Conservation (phyloP, 2,329 filamentous ascomycete genomes). For the Cladophialophora carrionii region DNA sequence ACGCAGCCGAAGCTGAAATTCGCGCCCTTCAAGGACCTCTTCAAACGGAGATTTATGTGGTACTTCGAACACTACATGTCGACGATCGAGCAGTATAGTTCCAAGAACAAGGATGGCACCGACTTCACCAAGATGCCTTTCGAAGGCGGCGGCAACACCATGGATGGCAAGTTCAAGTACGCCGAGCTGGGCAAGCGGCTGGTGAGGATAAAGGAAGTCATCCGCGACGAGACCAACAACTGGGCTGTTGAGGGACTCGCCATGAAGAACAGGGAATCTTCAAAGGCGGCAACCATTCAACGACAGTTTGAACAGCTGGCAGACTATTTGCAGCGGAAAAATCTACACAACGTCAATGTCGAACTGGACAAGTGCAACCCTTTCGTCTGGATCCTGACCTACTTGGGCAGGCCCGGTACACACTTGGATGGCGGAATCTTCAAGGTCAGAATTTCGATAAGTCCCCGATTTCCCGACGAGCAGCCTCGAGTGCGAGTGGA, state of each 20-base stretch:
- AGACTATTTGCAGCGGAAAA: slow-evolving; percentile 71
- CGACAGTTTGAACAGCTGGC: slow-evolving; percentile 83
- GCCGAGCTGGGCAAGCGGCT: slow-evolving; percentile 71
- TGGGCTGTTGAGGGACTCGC: slow-evolving; percentile 73
- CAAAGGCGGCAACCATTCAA: slow-evolving; percentile 78
- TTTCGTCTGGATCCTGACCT: slow-evolving; percentile 84
- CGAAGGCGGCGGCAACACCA: slow-evolving; percentile 73
- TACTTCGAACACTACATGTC: slow-evolving; percentile 87
- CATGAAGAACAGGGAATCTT: slow-evolving; percentile 66
- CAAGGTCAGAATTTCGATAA: slow-evolving; percentile 76
- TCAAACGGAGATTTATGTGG: slow-evolving; percentile 92
- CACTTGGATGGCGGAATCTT: slow-evolving; percentile 92
- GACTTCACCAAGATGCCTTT: slow-evolving; percentile 84
- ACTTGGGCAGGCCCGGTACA: slow-evolving; percentile 90
- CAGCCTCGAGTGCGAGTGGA: slow-evolving; percentile 82
- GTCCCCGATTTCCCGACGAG: slow-evolving; percentile 81
- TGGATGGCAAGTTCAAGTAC: slow-evolving; percentile 88
- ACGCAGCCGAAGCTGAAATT: slow-evolving; percentile 62
- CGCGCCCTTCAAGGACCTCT: slow-evolving; percentile 86
- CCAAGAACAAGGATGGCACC: slow-evolving; percentile 65
- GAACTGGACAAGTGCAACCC: slow-evolving; percentile 79
- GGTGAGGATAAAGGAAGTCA: slow-evolving; percentile 65
- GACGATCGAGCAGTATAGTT: slow-evolving; percentile 66
- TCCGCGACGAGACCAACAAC: slow-evolving; percentile 70
- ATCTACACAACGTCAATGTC: slow-evolving; percentile 72